phyloP scores from a whole-genome alignment of 495 filamentous ascomycete genomes.

The Aspergillus saccharolyticus region DNA sequence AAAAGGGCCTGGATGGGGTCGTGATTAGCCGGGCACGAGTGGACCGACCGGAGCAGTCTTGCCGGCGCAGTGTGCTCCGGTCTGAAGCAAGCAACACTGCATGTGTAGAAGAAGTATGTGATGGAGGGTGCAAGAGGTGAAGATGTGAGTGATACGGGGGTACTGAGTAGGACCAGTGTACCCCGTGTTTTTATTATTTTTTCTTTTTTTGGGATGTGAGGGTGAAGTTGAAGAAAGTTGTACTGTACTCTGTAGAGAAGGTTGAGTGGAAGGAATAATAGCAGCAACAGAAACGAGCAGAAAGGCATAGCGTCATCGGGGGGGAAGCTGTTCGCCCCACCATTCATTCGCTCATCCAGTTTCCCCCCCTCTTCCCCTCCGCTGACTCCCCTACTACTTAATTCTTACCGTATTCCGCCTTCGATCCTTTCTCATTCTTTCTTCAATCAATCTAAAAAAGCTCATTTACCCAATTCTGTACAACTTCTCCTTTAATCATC shows the following conservation, averaged over 20 bases:
- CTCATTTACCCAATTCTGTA: background rate
- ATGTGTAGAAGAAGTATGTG: no score
- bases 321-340: background rate
- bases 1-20: background rate
- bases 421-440: background rate
- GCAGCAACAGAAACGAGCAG: background rate
- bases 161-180: background rate
- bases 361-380: background rate
- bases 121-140: no score
- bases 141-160: background rate
- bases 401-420: background rate
- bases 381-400: slow-evolving; percentile 2
- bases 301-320: background rate
- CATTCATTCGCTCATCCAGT: background rate
- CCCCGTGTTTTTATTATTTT: no score
- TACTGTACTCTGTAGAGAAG: background rate
- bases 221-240: no score
- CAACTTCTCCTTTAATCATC: background rate
- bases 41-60: background rate
- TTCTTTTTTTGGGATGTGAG: no score
- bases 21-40: background rate
- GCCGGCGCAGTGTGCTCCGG: background rate
- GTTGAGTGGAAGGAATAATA: background rate
- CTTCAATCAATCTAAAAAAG: background rate
- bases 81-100: background rate